phyloP scores from a whole-genome alignment of 768 basidiomycete genomes.

The Chalciporus sphaerocephalus region DNA sequence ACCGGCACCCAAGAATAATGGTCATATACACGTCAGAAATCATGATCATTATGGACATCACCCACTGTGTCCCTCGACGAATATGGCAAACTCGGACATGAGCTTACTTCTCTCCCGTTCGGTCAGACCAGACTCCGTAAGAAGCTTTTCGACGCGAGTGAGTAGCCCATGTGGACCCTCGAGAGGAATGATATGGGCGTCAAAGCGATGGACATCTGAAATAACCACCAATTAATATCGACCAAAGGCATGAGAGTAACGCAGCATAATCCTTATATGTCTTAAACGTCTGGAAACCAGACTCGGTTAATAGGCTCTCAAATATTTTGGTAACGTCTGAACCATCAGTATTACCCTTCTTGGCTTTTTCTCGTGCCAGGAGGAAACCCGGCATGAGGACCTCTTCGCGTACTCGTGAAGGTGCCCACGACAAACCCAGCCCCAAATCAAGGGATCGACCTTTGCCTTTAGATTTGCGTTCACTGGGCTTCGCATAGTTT shows the following conservation, averaged over 20 bases:
- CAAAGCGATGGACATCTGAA: slow-evolving; percentile 69
- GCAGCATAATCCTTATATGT: slow-evolving; percentile 60
- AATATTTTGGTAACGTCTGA: slow-evolving; percentile 37
- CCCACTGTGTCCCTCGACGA: slow-evolving; percentile 41
- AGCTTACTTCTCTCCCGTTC: slow-evolving; percentile 47
- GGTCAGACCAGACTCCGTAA: slow-evolving; percentile 46
- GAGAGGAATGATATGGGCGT: slow-evolving; percentile 69
- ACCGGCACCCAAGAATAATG: slow-evolving; percentile 17
- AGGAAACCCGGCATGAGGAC: slow-evolving; percentile 47
- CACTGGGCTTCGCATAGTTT: slow-evolving; percentile 10
- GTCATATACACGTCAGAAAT: slow-evolving; percentile 5
- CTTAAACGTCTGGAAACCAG: slow-evolving; percentile 45
- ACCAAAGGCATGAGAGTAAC: slow-evolving; percentile 5
- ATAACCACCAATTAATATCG: slow-evolving; percentile 12
- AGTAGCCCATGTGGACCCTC: slow-evolving; percentile 71
- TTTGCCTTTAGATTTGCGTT: slow-evolving; percentile 39
- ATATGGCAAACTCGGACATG: slow-evolving; percentile 55
- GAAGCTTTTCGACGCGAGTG: slow-evolving; percentile 55
- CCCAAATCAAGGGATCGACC: slow-evolving; percentile 72
- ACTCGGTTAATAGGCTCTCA: slow-evolving; percentile 32
- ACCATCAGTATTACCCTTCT: slow-evolving; percentile 17
- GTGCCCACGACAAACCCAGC: slow-evolving; percentile 69
- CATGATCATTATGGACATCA: slow-evolving; percentile 5
- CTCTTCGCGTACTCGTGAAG: slow-evolving; percentile 60
- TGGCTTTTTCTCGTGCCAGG: slow-evolving; percentile 29